Evolutionary conservation across 2,329 filamentous ascomycete species (phyloP).

Genomic region (Teratosphaeria epicoccoides): DNA sequence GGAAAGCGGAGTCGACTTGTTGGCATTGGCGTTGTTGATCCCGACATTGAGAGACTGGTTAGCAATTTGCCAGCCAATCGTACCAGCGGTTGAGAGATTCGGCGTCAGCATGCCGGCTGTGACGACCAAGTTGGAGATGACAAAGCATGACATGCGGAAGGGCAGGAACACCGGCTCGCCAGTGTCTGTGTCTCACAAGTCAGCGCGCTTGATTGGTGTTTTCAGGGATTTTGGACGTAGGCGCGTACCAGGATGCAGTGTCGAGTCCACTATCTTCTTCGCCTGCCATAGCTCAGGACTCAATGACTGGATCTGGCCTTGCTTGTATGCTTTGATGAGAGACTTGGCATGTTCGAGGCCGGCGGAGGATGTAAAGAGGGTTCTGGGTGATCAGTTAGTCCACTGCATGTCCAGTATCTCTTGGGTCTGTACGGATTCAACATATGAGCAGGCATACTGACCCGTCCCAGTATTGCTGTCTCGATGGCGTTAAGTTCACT

Average conservation of each 20-base stretch:
- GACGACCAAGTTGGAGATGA: conserved; percentile 84
- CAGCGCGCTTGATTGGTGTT: background rate
- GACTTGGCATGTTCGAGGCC: conserved; percentile 80
- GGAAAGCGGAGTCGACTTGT: conserved; percentile 87
- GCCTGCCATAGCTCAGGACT: conserved; percentile 85
- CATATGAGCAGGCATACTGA: conserved; percentile 11
- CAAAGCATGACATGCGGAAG: conserved; percentile 95
- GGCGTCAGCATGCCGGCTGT: conserved; percentile 96
- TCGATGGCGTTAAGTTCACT: conserved; percentile 1
- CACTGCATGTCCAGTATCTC: background rate
- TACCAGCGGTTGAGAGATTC: conserved; percentile 70
- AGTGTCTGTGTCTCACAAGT: conserved; percentile 52
- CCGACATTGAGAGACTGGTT: conserved; percentile 98
- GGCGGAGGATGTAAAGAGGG: conserved; percentile 64
- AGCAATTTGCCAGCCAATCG: conserved; percentile 83
- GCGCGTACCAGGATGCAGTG: conserved; percentile 74
- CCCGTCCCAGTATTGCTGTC: conserved; percentile 15
- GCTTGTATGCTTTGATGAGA: conserved; percentile 76
- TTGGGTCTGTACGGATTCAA: background rate
- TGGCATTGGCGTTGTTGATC: conserved; percentile 95
- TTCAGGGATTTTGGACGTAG: background rate
- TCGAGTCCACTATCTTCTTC: conserved; percentile 96
- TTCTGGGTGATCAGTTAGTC: conserved; percentile 44
- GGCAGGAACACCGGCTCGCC: conserved; percentile 85
- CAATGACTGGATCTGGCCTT: conserved; percentile 68